Base-by-base conservation (phyloP, 805 yeast species). In the Jamesozyma jinghongensis region DNA sequence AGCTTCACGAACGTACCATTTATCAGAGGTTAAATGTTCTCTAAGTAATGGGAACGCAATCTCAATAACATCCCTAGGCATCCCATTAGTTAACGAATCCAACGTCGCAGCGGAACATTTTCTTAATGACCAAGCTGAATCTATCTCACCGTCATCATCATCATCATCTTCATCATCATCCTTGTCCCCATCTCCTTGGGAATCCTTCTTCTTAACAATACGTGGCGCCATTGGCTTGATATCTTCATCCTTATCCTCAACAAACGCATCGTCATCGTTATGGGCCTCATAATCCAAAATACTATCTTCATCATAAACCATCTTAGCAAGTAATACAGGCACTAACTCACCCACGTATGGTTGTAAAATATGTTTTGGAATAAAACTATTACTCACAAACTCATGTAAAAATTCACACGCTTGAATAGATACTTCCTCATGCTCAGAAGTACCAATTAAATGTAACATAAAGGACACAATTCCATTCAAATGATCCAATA, bases 61-160 rank as follows among this genome's bases (percentile, higher is more conserved):
- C 19, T 70, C 67, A 35, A 90, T 66, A 3, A 85, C 88, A 42
- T 75, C 77, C 11, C 69, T 70, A 0, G 96, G 88, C 41, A 73
- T 70, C 32, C 70, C 69, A 19, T 78, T 68, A 1, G 97, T 82
- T 41, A 92, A 64, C 1, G 81, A 73, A 57, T 92, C 98, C 33
- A 92, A 68, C 0, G 97, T 82, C 3, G 97, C 92, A 3, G 97
- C 97, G 4, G 95, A 73, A 61, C 97, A 90, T 63, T 90, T 90
- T 54, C 98, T 73, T 43, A 92, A 64, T 53, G 80, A 86, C 98
- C 98, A 92, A 51, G 79, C 85, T 28, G 79, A 76, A 35, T 78
- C 71, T 29, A 74, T 78, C 41, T 73, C 80, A 37, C 73, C 82
- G 39, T 74, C 83, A 37, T 77, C 86, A 22, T 77, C 88, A 10